Percentiles rank a stretch among this genome's conserved stretches.
Conservation (phyloP, 225 moss, liverwort and hornwort genomes). For the Sphagnum tenellum region DNA sequence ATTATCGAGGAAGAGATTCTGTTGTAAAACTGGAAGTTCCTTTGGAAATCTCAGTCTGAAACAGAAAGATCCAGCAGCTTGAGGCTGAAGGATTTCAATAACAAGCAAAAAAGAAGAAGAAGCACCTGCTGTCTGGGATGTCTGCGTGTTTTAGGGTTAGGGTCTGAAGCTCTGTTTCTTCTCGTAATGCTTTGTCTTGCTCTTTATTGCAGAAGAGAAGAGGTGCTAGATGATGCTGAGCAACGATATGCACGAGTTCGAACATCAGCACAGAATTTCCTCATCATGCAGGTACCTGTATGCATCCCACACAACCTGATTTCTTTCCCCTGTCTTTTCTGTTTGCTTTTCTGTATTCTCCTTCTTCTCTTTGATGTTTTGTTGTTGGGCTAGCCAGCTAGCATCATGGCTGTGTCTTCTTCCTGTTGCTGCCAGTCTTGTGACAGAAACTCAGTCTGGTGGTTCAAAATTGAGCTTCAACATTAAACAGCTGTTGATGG, state of each 20-base stretch:
- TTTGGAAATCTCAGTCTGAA: too few relatives aligned
- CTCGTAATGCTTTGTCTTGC: neutral
- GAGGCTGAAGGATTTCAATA: neutral
- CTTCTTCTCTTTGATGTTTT: neutral
- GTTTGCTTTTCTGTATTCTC: neutral
- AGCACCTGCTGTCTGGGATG: too few relatives aligned
- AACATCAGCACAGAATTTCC: slow-evolving; percentile 41
- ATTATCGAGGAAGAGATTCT: neutral
- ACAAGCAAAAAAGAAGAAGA: too few relatives aligned
- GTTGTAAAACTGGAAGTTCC: neutral
- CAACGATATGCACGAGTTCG: slow-evolving; percentile 39
- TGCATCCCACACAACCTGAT: too few relatives aligned
- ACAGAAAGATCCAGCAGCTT: neutral
- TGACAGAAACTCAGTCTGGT: too few relatives aligned
- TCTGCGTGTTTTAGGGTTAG: too few relatives aligned
- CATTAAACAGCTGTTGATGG: neutral
- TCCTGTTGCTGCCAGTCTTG: too few relatives aligned
- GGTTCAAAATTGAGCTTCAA: neutral
- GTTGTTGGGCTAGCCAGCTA: neutral
- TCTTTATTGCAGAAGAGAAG: slow-evolving; percentile 40
- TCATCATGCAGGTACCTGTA: slow-evolving; percentile 42
- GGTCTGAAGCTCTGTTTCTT: too few relatives aligned
- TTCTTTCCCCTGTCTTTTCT: neutral
- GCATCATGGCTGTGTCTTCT: neutral
- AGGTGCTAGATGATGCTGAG: slow-evolving; percentile 45